Evolutionary conservation across 2,329 filamentous ascomycete species (phyloP), one percentile per base, ranked within the genome.

Genomic region (Botrytis byssoidea): DNA sequence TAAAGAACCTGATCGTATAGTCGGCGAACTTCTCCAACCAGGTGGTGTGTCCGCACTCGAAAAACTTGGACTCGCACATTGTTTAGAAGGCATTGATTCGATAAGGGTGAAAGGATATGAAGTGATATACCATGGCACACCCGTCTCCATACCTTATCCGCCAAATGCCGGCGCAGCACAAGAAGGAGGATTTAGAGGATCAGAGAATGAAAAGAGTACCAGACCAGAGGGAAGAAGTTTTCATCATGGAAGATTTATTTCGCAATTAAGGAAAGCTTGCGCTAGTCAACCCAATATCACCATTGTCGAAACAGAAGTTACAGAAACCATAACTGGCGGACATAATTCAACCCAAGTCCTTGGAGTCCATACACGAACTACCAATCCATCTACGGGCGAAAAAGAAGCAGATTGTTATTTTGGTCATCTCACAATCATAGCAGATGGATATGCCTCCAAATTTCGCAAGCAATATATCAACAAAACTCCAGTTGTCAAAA

Each of bases 171-270:
- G 86, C 57, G 78, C 83, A 55, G 83, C 86, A 12, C 61, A 70
- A 20, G 73, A 73, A 55, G 73, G 73, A 6, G 77, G 75, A 14
- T 46, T 70, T 20, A 73, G 74, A 22, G 75, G 77, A 61, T 77
- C 77, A 63, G 77, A 77, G 66, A 84, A 82, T 35, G 79, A 81
- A 74, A 82, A 77, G 79, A 82, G 75, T 77, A 79, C 76, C 18
- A 79, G 86, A 76, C 91, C 92, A 2, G 88, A 93, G 80, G 96
- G 96, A 57, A 86, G 92, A 75, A 89, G 89, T 65, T 99, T 99
- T 82, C 96, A 99, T 85, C 96, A 99, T 84, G 96, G 96, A 65
- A 90, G 94, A 78, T 98, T 99, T 83, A 94, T 99, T 79, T 89
- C 88, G 83, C 91, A 93, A 81, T 85, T 99, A 77, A 90, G 96